Evolutionary conservation across 2,329 filamentous ascomycete species (phyloP).

Genomic region (Trichophyton schoenleinii): DNA sequence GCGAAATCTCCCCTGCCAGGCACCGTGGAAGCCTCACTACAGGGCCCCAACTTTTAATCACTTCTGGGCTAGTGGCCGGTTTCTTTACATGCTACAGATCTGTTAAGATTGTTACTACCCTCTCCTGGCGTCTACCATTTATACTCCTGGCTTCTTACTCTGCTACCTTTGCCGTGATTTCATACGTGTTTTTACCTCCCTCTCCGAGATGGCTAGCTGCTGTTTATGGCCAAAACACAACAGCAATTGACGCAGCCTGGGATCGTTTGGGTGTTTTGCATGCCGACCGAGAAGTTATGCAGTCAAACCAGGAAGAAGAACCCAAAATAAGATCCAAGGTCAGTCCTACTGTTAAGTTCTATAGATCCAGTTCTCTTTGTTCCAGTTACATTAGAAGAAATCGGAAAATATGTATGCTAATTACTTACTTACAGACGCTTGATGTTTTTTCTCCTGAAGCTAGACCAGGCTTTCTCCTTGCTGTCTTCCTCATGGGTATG

Average conservation of each 20-base stretch:
- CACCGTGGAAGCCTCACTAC: constrained; percentile 41
- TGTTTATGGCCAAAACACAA: constrained; percentile 31
- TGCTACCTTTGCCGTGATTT: constrained; percentile 26
- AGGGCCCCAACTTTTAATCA: constrained; percentile 42
- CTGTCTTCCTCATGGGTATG: constrained; percentile 47
- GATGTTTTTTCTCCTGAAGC: neutral
- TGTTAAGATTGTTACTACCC: constrained; percentile 33
- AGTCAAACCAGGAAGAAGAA: neutral
- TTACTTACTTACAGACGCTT: neutral
- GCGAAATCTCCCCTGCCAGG: constrained; percentile 46
- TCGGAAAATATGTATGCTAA: neutral
- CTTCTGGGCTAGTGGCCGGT: constrained; percentile 40
- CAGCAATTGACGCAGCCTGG: constrained; percentile 36
- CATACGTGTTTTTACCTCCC: constrained; percentile 38
- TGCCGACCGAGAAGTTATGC: constrained; percentile 37
- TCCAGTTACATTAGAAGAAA: neutral
- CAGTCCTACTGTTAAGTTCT: neutral
- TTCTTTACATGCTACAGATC: constrained; percentile 51
- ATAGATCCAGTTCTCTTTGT: neutral
- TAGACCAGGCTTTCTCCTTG: constrained; percentile 36
- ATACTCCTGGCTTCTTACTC: constrained; percentile 36
- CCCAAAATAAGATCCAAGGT: neutral
- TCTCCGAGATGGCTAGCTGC: constrained; percentile 46
- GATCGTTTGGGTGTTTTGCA: constrained; percentile 33
- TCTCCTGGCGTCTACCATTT: constrained; percentile 47